Evolutionary conservation across 179 eudicot genomes (phyloP), one percentile per base, ranked within the genome.

Genomic region (Heliamphora pulchella): DNA sequence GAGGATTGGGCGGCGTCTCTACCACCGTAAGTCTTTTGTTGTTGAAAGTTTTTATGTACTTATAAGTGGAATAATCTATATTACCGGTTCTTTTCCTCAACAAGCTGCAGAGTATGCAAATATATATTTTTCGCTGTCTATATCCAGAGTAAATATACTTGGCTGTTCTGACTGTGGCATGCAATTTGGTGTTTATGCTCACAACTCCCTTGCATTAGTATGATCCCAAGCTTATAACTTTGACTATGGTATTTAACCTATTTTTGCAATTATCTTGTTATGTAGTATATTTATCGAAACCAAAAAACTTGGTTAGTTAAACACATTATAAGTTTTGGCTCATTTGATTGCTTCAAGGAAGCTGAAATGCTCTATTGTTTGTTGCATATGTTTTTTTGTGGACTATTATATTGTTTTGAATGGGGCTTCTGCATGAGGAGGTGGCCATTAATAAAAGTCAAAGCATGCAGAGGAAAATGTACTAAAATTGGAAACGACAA

Each of bases 1-100:
- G 91, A 47, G 91, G 91, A 41, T 68, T 85, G 69, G 91, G 90
- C 14, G 91, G 90, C 4, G 71, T 89, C 70, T 78, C 90, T 69
- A 82, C 87, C 78, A 89, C 90, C 50, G 91, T 89, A 77, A 89
- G 88, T 83, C 71, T 75, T 58, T 51, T 20, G 9, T 17, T n/a
- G 8, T 47, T n/a, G 50, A 18, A 48, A 44, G 41, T 11, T 64
- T 81, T 73, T 13, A 7, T 54, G 68, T 31, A 50, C 17, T 17
- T 41, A 2, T 53, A 71, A 50, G 47, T 71, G 72, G 53, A 67
- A 64, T 20, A 47, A 65, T 48, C 1, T 20, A 20, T 63, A 11
- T 31, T 62, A n/a, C 5, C 11, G 48, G 50, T 17, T 71, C 17
- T 17, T 47, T 71, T 48, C 5, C 39, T 46, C n/a, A 47, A 43